A percentile compares a stretch with the other conserved stretches of the same genome.
Conservation (phyloP, 1,139 yeast species). For the Williopsis jadinii region DNA sequence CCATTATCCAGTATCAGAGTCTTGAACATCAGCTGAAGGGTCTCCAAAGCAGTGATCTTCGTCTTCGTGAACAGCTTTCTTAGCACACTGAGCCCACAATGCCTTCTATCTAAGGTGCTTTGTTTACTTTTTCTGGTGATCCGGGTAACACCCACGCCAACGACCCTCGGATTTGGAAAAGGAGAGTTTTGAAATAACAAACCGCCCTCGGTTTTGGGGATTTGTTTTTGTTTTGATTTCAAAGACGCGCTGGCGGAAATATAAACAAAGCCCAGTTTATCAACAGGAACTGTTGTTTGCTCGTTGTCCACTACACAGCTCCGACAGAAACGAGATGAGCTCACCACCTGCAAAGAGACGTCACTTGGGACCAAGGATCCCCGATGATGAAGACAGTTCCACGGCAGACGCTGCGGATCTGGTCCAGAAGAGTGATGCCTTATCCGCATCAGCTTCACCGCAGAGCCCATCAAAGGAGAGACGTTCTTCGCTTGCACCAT, state of each 20-base stretch:
- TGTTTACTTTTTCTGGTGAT: neutral
- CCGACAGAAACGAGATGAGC: constrained; percentile 12
- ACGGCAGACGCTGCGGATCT: neutral
- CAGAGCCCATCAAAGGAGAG: constrained; percentile 10
- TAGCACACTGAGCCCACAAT: neutral
- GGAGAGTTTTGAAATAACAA: too few species aligned
- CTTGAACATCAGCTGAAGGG: constrained; percentile 2
- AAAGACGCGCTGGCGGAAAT: too few species aligned
- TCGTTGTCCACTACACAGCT: neutral
- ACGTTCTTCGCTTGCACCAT: constrained; percentile 16
- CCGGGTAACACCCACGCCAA: neutral
- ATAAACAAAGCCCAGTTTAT: too few species aligned
- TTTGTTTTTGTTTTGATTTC: too few species aligned
- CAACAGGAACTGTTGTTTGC: neutral
- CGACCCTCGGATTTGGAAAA: neutral
- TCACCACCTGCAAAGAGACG: constrained; percentile 22
- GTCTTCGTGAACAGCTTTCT: neutral
- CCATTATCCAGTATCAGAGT: constrained; percentile 75
- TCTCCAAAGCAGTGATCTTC: too few species aligned
- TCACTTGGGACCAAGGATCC: constrained; percentile 6
- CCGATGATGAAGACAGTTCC: constrained; percentile 13
- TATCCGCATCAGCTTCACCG: constrained; percentile 3
- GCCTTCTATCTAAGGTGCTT: too few species aligned
- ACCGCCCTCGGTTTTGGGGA: too few species aligned
- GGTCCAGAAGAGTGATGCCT: constrained; percentile 16